A percentile compares a stretch with the other conserved stretches of the same genome.
phyloP scores from a whole-genome alignment of 371 early-diverging fungal species.

The Syncephalastrum sp. region DNA sequence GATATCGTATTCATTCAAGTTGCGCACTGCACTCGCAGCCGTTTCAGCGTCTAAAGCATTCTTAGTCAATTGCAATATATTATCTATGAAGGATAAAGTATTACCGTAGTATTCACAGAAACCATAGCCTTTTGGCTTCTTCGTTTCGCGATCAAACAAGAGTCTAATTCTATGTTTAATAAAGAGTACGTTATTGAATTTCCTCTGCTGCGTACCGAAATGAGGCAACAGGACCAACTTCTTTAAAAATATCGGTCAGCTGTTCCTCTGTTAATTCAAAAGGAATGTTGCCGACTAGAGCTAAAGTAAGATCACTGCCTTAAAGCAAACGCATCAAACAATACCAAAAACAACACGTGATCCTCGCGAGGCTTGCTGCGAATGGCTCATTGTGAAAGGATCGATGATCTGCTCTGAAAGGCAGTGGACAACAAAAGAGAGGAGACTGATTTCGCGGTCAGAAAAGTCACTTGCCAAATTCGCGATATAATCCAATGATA shows the following conservation, averaged over 20 bases:
- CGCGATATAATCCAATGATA: too few relatives aligned
- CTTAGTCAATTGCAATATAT: neutral
- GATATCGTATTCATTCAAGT: constrained; percentile 80
- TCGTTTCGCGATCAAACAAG: constrained; percentile 85
- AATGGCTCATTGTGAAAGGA: too few relatives aligned
- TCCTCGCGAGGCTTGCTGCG: constrained; percentile 41
- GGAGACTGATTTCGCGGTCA: too few relatives aligned
- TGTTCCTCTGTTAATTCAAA: constrained; percentile 91
- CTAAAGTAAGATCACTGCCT: neutral
- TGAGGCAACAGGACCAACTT: constrained; percentile 82
- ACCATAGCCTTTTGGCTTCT: constrained; percentile 88
- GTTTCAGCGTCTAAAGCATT: constrained; percentile 65
- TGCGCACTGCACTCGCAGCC: constrained; percentile 80
- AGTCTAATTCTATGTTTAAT: constrained; percentile 43
- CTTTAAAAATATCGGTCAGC: constrained; percentile 83
- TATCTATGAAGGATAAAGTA: neutral
- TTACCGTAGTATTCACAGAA: constrained; percentile 83
- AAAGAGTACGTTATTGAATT: neutral
- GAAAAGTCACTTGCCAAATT: too few relatives aligned
- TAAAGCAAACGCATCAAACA: neutral
- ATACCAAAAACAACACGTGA: constrained; percentile 62
- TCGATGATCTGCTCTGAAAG: too few relatives aligned
- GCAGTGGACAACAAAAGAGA: too few relatives aligned
- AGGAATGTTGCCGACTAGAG: constrained; percentile 78
- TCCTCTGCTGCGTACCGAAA: constrained; percentile 53